Conservation (phyloP, 2,329 filamentous ascomycete species). For the Ophiocordyceps camponoti-floridani region DNA sequence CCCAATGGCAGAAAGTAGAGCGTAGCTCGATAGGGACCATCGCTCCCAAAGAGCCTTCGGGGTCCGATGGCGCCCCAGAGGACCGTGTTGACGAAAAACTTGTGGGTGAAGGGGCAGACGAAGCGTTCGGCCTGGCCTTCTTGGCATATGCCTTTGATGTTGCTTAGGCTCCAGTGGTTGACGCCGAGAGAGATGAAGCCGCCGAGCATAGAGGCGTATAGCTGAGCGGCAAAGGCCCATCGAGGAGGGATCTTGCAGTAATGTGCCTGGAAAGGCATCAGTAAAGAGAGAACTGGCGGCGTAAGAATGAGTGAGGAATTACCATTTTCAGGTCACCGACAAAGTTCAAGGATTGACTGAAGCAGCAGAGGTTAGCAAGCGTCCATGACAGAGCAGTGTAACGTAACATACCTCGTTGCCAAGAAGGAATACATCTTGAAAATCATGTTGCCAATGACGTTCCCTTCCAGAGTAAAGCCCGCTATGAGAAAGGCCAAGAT, state of each 20-base stretch:
- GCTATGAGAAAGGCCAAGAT: conserved; percentile 49
- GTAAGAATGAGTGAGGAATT: no score
- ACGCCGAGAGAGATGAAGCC: conserved; percentile 38
- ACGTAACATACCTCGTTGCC: conserved; percentile 19
- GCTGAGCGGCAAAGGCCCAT: conserved; percentile 33
- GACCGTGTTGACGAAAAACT: conserved; percentile 43
- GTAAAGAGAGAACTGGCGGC: no score
- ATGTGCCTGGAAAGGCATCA: conserved; percentile 20
- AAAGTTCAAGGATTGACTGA: conserved; percentile 39
- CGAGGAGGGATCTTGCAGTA: conserved; percentile 42
- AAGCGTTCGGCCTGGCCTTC: conserved; percentile 30
- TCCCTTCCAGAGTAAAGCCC: conserved; percentile 48
- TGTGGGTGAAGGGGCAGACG: conserved; percentile 26
- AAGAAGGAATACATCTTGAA: conserved; percentile 53
- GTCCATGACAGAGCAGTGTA: no score
- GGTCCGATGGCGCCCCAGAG: conserved; percentile 54
- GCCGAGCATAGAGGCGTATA: conserved; percentile 33
- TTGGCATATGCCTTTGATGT: conserved; percentile 39
- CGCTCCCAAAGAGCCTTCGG: conserved; percentile 33
- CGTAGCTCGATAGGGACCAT: conserved; percentile 5
- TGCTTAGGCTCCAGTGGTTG: conserved; percentile 38
- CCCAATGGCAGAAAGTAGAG: conserved; percentile 7
- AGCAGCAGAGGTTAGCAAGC: no score
- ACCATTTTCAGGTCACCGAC: conserved; percentile 37
- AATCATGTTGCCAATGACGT: conserved; percentile 50